These are phyloP conservation scores for Dryas octopetala DNA, from an alignment of 306 rosid species.

Conservation along the genomic window DNA sequence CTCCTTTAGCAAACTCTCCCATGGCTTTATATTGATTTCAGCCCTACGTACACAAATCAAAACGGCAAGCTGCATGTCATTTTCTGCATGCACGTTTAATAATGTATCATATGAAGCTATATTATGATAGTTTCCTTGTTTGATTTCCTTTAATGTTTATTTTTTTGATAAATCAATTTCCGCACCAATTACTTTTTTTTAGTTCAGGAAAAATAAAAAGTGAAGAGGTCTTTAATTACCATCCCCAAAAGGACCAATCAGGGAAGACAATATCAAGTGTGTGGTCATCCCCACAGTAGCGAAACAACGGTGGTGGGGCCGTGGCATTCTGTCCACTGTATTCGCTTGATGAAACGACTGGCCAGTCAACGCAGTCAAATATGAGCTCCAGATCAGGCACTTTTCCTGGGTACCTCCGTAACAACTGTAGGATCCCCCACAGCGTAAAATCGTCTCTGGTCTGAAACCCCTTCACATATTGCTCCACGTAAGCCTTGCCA, in stretches of 20 bases:
- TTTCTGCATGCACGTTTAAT: not conserved
- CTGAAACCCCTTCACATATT: constrained; percentile 53
- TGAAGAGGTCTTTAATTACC: constrained; percentile 39
- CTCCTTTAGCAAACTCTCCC: constrained; percentile 62
- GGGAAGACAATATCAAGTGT: constrained; percentile 85
- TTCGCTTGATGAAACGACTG: constrained; percentile 20
- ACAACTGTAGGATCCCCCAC: constrained; percentile 86
- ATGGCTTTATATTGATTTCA: constrained; percentile 81
- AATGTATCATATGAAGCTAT: no score
- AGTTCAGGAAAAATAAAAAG: no score
- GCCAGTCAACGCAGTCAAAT: constrained; percentile 94
- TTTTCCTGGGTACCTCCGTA: constrained; percentile 76
- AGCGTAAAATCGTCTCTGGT: constrained; percentile 68
- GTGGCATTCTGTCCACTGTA: constrained; percentile 33
- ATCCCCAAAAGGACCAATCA: constrained; percentile 99
- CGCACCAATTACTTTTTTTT: no score
- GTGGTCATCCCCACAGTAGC: constrained; percentile 66
- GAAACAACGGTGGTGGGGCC: constrained; percentile 71
- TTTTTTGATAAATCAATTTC: no score
- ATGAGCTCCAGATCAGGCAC: constrained; percentile 83
- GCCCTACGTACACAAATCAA: constrained; percentile 40
- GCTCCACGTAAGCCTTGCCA: constrained; percentile 81
- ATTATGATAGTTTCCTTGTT: no score
- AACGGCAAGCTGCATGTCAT: not conserved
- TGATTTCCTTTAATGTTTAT: no score